Percentiles rank a stretch among this genome's conserved stretches.
phyloP scores from a whole-genome alignment of 2,329 filamentous ascomycete species.

The Aureobasidium uvarum region DNA sequence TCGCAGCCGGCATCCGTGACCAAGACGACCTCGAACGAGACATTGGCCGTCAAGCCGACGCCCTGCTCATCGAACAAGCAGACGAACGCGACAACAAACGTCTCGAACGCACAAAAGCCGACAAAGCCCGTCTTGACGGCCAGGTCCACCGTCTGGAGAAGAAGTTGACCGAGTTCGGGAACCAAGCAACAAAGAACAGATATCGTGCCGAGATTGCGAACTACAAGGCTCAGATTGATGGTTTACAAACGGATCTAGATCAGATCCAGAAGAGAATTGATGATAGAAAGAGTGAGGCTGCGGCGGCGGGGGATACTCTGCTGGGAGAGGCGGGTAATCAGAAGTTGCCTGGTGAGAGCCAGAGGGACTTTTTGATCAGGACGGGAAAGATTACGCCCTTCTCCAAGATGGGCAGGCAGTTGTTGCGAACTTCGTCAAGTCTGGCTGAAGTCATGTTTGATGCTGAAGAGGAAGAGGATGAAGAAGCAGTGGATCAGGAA shows the following conservation, averaged over 20 bases:
- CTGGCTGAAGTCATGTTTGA: conserved; percentile 76
- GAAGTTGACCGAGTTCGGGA: conserved; percentile 55
- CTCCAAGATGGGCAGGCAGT: conserved; percentile 68
- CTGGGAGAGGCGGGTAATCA: conserved; percentile 52
- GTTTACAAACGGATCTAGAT: conserved; percentile 68
- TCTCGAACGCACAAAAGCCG: conserved; percentile 55
- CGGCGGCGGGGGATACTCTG: conserved; percentile 44
- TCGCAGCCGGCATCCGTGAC: conserved; percentile 60
- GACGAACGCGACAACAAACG: conserved; percentile 63
- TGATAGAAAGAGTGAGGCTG: conserved; percentile 57
- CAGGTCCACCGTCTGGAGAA: conserved; percentile 62
- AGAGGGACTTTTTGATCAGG: conserved; percentile 85
- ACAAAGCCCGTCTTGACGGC: conserved; percentile 59
- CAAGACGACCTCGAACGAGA: conserved; percentile 90
- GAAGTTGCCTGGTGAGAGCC: conserved; percentile 73
- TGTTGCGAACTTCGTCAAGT: conserved; percentile 63
- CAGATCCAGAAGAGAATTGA: conserved; percentile 81
- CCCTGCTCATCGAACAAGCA: conserved; percentile 59
- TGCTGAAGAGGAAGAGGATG: conserved; percentile 68
- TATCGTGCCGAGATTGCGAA: conserved; percentile 65
- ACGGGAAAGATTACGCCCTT: conserved; percentile 99
- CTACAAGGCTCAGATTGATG: conserved; percentile 62
- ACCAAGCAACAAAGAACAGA: conserved; percentile 57
- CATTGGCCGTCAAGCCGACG: conserved; percentile 66
- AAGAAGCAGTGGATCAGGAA: conserved; percentile 38